Conservation (phyloP, 2,329 filamentous ascomycete species). For the Scedosporium boydii region DNA sequence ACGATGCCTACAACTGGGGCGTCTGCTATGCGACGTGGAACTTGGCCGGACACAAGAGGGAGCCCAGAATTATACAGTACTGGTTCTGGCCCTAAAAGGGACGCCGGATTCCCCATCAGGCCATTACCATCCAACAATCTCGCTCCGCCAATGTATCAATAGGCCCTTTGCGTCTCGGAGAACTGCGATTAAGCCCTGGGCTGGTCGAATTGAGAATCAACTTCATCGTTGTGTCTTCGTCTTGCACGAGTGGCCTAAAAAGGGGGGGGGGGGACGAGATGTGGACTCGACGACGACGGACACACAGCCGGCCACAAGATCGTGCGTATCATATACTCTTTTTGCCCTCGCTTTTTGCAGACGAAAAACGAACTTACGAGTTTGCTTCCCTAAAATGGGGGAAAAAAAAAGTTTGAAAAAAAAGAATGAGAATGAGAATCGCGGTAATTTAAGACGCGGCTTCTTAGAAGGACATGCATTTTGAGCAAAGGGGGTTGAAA, state of each 20-base stretch:
- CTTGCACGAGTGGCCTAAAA: neutral
- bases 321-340: neutral
- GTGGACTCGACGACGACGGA: no score
- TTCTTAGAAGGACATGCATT: neutral
- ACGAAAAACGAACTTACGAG: neutral
- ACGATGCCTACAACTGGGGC: neutral
- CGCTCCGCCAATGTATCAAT: neutral
- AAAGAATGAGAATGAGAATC: neutral
- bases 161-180: neutral
- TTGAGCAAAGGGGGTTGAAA: no score
- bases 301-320: no score
- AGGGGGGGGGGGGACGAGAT: neutral
- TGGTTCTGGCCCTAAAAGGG: neutral
- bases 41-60: neutral
- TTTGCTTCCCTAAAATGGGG: neutral
- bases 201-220: neutral
- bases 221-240: neutral
- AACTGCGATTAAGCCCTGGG: neutral
- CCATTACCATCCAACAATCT: neutral
- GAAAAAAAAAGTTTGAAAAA: neutral
- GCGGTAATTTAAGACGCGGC: neutral
- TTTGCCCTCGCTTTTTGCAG: neutral
- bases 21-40: neutral
- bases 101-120: neutral
- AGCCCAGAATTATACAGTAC: neutral